These are phyloP conservation scores for Grigorovia yakushimaensis DNA, from an alignment of 805 yeast species.

Conservation along the genomic window DNA sequence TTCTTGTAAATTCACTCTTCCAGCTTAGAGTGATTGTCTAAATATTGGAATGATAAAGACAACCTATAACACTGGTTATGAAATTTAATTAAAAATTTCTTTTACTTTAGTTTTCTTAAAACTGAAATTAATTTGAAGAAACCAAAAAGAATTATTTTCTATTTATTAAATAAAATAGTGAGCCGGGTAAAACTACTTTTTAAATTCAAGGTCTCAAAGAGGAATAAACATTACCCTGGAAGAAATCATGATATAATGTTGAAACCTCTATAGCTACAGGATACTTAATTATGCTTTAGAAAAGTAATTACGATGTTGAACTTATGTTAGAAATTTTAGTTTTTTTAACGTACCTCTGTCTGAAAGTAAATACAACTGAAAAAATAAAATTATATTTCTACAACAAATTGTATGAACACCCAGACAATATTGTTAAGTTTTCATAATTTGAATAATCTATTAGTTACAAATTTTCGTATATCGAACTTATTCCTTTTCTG, in stretches of 20 bases:
- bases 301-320: no score
- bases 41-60: conserved; percentile 18
- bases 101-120: conserved; percentile 1
- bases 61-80: conserved; percentile 23
- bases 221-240: background rate
- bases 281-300: no score
- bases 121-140: background rate
- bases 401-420: no score
- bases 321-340: no score
- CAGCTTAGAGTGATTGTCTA: conserved; percentile 24
- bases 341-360: no score
- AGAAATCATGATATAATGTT: no score
- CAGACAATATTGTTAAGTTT: background rate
- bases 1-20: conserved; percentile 12
- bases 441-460: background rate
- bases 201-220: background rate
- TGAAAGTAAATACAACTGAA: no score
- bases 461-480: background rate
- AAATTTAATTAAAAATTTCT: background rate
- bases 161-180: background rate
- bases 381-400: no score
- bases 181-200: background rate
- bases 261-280: no score
- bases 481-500: no score
- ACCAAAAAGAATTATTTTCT: background rate